A percentile compares a stretch with the other conserved stretches of the same genome.
Evolutionary conservation across 371 early-diverging fungal species (phyloP).

Genomic region (Mortierella sp.): DNA sequence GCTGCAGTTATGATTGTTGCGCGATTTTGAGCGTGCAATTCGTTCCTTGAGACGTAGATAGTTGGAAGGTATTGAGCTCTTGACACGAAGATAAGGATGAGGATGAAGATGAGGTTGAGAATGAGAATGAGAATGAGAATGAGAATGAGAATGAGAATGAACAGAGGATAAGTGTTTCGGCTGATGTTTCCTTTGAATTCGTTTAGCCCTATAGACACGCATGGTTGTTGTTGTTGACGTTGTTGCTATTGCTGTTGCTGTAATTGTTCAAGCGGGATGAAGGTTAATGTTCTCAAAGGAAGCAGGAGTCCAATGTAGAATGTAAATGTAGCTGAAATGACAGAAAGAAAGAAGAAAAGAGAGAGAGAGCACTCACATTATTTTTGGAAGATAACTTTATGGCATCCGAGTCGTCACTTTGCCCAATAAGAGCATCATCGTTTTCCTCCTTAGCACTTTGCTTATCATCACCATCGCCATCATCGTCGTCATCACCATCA

Average conservation of each 20-base stretch:
- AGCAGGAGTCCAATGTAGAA: neutral
- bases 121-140: neutral
- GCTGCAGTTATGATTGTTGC: neutral
- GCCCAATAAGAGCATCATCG: neutral
- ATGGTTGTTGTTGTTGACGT: conserved; percentile 7
- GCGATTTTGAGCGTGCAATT: conserved; percentile 22
- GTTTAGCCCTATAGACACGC: conserved; percentile 19
- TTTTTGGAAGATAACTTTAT: neutral
- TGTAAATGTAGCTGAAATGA: neutral
- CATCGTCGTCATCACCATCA: neutral
- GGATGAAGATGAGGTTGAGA: neutral
- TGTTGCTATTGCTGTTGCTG: neutral
- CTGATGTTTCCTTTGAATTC: neutral
- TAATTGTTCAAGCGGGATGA: neutral
- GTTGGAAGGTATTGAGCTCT: conserved; percentile 8
- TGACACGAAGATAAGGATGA: conserved; percentile 2
- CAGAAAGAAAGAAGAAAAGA: neutral
- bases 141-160: neutral
- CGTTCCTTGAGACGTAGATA: conserved; percentile 29
- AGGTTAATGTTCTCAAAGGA: neutral
- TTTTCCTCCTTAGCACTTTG: neutral
- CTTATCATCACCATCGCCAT: neutral
- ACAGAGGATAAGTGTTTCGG: neutral
- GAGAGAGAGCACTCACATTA: neutral
- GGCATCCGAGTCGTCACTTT: neutral